phyloP scores from a whole-genome alignment of 148 eudicot species.

The Pouteria glomerata region DNA sequence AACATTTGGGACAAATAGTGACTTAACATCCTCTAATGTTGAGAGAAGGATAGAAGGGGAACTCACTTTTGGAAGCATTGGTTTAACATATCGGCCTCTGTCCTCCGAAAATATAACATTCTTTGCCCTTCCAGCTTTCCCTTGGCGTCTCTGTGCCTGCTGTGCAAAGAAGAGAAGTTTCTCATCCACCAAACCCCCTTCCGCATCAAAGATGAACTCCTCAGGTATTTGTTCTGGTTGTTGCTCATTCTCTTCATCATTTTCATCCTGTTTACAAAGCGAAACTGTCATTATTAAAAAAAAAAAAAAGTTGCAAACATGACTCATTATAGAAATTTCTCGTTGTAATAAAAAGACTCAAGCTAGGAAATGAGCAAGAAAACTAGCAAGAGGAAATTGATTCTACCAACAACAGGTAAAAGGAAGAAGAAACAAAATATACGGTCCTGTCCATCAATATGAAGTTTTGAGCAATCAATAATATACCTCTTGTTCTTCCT shows the following conservation, averaged over 20 bases:
- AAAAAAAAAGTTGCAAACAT: slow-evolving; percentile 9
- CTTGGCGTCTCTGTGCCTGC: slow-evolving; percentile 91
- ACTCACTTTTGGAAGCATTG: slow-evolving; percentile 97
- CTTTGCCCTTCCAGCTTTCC: slow-evolving; percentile 99
- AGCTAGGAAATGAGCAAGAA: slow-evolving; percentile 1
- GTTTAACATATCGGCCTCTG: slow-evolving; percentile 95
- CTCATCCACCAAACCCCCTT: slow-evolving; percentile 95
- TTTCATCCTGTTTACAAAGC: slow-evolving; percentile 54
- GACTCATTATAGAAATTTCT: slow-evolving; percentile 1
- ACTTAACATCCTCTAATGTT: neutral
- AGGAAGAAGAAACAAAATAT: neutral
- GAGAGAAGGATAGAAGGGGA: neutral
- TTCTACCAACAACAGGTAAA: neutral
- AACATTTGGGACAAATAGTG: too few species aligned
- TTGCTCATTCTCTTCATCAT: slow-evolving; percentile 75
- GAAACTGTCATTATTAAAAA: slow-evolving; percentile 9
- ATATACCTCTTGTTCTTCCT: slow-evolving; percentile 82
- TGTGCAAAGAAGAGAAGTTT: slow-evolving; percentile 99
- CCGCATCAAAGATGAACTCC: slow-evolving; percentile 97
- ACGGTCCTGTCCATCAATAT: neutral
- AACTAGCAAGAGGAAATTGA: neutral
- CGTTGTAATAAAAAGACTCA: neutral
- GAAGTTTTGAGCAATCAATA: slow-evolving; percentile 4
- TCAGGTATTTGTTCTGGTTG: slow-evolving; percentile 91
- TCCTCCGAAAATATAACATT: slow-evolving; percentile 98